Evolutionary conservation across 1,284 basidiomycete species (phyloP), one percentile per base, ranked within the genome.

Genomic region (Thecaphora thlaspeos): DNA sequence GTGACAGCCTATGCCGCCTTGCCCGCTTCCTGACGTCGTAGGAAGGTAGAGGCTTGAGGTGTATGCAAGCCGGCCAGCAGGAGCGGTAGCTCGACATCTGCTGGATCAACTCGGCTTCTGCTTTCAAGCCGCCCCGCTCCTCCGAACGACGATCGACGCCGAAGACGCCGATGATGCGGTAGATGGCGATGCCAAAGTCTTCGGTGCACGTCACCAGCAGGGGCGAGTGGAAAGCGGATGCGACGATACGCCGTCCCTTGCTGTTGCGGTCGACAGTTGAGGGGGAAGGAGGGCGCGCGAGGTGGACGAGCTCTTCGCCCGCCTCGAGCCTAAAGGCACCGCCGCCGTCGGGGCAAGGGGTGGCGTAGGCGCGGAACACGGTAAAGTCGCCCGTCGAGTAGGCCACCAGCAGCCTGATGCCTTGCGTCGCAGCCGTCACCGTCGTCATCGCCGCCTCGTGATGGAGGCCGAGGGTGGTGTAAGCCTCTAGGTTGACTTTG

Each of bases 201-300:
- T 44, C 57, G 0, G 73, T 72, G 55, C 65, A 70, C 0, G 77
- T 75, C 19, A 73, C 76, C 40, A 78, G 59, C 9, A 72, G 51
- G 1, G 66, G 57, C 4, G 49, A 60, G 43, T 75, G 62, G 19
- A 73, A 50, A 5, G 64, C 55, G 4, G 75, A 64, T 40, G 64
- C 47, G 12, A 41, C 43, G 46, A 66, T 49, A 30, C 45, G 36
- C 41, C 17, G 28, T 36, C 22, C 17, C 18, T 22, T 15, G 3
- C 17, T 9, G 32, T 22, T 7, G 11, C 22, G 14, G 42, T 14
- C 10, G 18, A 15, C n/a, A 8, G 14, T 19, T 32, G 15, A 39
- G 21, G n/a, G 37, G 0, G 28, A 26, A 14, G 23, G 15, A 2
- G 48, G 22, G 12, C 48, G 43, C 17, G 59, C 57, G 15, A 51